Evolutionary conservation across 352 stramenopile genomes (phyloP).

Genomic region (Bremia lactucae): DNA sequence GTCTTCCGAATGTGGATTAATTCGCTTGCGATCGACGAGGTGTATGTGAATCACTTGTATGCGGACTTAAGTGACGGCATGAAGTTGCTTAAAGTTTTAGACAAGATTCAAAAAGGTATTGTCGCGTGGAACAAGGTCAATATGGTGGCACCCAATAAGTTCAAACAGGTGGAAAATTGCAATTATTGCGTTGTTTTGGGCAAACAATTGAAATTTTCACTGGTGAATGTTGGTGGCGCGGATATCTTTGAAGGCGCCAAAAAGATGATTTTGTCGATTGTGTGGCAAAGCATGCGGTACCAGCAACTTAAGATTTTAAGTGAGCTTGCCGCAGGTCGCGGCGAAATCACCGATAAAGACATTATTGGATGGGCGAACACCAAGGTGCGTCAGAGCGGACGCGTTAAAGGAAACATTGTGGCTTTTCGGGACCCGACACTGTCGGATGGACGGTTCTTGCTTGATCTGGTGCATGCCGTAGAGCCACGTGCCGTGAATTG

Average conservation of each 20-base stretch:
- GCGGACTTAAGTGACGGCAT: slow-evolving; percentile 82
- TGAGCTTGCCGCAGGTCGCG: slow-evolving; percentile 31
- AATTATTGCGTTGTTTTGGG: slow-evolving; percentile 85
- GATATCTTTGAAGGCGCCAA: slow-evolving; percentile 90
- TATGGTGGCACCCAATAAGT: slow-evolving; percentile 82
- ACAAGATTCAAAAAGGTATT: slow-evolving; percentile 84
- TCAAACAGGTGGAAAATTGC: slow-evolving; percentile 85
- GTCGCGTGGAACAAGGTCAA: slow-evolving; percentile 87
- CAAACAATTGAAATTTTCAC: slow-evolving; percentile 82
- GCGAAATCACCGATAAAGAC: slow-evolving; percentile 69
- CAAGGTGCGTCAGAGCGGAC: slow-evolving; percentile 70
- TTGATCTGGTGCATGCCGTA: slow-evolving; percentile 83
- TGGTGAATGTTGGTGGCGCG: slow-evolving; percentile 85
- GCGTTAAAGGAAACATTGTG: slow-evolving; percentile 61
- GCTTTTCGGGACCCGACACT: slow-evolving; percentile 78
- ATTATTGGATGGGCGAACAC: slow-evolving; percentile 79
- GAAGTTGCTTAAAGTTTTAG: slow-evolving; percentile 83
- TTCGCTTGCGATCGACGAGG: slow-evolving; percentile 81
- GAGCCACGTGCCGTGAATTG: slow-evolving; percentile 85
- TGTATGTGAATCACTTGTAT: slow-evolving; percentile 88
- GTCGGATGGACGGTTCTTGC: slow-evolving; percentile 69
- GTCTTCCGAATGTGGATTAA: slow-evolving; percentile 91
- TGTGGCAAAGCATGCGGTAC: slow-evolving; percentile 91
- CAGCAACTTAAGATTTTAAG: slow-evolving; percentile 84
- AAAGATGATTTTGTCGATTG: slow-evolving; percentile 89